Conservation (phyloP, 2,329 filamentous ascomycete species). For the Didymella pinodella region DNA sequence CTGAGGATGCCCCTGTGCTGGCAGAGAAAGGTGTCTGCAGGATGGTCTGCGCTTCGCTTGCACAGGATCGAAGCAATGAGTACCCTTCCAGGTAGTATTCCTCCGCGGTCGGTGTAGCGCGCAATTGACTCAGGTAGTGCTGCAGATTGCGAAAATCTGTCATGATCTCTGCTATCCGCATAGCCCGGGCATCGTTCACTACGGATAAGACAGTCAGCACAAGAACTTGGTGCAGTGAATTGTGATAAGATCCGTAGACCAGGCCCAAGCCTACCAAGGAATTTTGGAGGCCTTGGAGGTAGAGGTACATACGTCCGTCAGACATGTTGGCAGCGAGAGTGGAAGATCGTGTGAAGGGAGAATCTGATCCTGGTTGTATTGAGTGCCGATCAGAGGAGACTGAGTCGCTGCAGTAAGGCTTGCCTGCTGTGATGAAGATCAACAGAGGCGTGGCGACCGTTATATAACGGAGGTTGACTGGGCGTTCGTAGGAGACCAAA, state of each 20-base stretch:
- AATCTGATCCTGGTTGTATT: constrained; percentile 10
- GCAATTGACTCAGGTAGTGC: constrained; percentile 64
- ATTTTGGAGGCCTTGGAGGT: constrained; percentile 5
- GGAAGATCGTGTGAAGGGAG: constrained; percentile 6
- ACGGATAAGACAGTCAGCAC: constrained; percentile 24
- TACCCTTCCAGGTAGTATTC: constrained; percentile 68
- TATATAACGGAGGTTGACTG: constrained; percentile 45
- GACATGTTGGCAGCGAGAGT: constrained; percentile 43
- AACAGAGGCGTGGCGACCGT: constrained; percentile 45
- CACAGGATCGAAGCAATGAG: constrained; percentile 64
- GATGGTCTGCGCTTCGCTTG: constrained; percentile 62
- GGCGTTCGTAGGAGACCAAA: constrained; percentile 35
- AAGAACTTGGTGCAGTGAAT: background rate
- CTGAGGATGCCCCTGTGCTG: constrained; percentile 51
- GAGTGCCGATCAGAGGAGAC: constrained; percentile 6
- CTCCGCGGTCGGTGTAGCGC: constrained; percentile 60
- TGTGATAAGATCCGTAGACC: background rate
- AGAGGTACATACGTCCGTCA: constrained; percentile 62
- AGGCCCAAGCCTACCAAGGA: background rate
- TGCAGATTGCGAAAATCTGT: constrained; percentile 69
- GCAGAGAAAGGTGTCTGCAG: constrained; percentile 62
- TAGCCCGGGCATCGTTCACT: constrained; percentile 71
- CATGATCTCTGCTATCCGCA: constrained; percentile 70
- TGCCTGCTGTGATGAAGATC: constrained; percentile 30
- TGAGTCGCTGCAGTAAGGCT: constrained; percentile 17